Conservation (phyloP, 371 early-diverging fungal species). For the Saksenaea oblongispora region DNA sequence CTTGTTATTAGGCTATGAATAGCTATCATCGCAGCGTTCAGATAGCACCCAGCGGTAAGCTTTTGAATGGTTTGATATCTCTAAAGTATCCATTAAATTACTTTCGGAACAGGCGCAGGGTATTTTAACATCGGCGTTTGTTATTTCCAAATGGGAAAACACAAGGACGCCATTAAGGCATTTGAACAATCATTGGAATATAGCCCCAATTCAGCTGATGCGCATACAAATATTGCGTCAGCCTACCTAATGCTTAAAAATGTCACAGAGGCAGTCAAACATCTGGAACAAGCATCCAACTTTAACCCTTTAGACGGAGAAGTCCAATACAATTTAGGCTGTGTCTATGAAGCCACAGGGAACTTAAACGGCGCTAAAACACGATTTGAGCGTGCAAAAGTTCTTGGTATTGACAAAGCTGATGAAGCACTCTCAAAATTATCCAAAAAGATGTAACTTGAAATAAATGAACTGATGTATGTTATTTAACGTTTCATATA, state of each 20-base stretch:
- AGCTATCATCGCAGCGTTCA: conserved; percentile 50
- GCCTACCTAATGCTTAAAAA: conserved; percentile 67
- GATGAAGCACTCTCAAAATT: conserved; percentile 34
- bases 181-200: conserved; percentile 73
- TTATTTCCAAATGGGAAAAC: conserved; percentile 71
- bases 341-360: conserved; percentile 73
- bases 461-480: conserved; percentile 4
- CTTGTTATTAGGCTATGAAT: conserved; percentile 41
- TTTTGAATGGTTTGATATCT: neutral
- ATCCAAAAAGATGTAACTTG: conserved; percentile 25
- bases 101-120: conserved; percentile 48
- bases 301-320: conserved; percentile 74
- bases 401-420: conserved; percentile 66
- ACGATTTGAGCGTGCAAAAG: conserved; percentile 65
- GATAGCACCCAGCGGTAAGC: conserved; percentile 40
- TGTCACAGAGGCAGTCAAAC: conserved; percentile 61
- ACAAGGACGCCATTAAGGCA: conserved; percentile 59
- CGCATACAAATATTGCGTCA: conserved; percentile 85
- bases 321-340: conserved; percentile 78
- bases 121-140: conserved; percentile 84
- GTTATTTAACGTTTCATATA: neutral
- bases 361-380: conserved; percentile 69
- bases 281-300: conserved; percentile 71
- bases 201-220: conserved; percentile 72
- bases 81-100: neutral